Base-by-base conservation (phyloP, 306 rosid species). In the Pyrus communis region DNA sequence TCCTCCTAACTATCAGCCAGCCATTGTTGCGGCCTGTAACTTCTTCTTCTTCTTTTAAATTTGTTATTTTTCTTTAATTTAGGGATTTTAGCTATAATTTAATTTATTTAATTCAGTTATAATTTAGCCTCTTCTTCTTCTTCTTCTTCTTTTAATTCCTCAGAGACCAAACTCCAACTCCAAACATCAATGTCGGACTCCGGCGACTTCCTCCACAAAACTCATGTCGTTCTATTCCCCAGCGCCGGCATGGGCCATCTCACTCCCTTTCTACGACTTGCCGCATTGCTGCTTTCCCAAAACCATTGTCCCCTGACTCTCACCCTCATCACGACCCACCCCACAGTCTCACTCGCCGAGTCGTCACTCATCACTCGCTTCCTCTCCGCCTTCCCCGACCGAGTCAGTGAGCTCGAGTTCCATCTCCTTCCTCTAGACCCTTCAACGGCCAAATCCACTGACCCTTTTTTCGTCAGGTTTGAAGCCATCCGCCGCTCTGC, bases 241-340 rank as follows among this genome's bases (percentile, higher is more conserved):
- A 82, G 82, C 27, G 85, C 93, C 9, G 91, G 93, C 31, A 86
- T 91, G 85, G 92, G 92, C 9, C 97, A 87, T 64, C 74, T 89
- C 0, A 83, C 84, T 3, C 92, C 88, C 46, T 88, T 85, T 54
- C 89, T 88, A 3, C 75, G 86, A 21, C 80, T 89, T 1, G 91
- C 89, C 0, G 17, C 87, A 0, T 1, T 87, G 25, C 87, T 87
- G 25, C 89, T 89, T 43, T 21, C 63, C 66, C 76, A 61, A 19
- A 71, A 75, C 74, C 45, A 76, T 43, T 86, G 88, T 70, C 76
- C 61, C 1, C 75, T 89, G 40, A 86, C 64, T 2, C 75, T 91
- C 45, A 86, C 89, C 4, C 85, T 91, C 78, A 80, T 89, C 79
- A 83, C 73, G 27, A 76, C 85, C 71, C 81, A 70, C 12, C 87